A percentile compares a stretch with the other conserved stretches of the same genome.
Conservation (phyloP, 2,329 filamentous ascomycete genomes). For the Pseudogymnoascus sp. region DNA sequence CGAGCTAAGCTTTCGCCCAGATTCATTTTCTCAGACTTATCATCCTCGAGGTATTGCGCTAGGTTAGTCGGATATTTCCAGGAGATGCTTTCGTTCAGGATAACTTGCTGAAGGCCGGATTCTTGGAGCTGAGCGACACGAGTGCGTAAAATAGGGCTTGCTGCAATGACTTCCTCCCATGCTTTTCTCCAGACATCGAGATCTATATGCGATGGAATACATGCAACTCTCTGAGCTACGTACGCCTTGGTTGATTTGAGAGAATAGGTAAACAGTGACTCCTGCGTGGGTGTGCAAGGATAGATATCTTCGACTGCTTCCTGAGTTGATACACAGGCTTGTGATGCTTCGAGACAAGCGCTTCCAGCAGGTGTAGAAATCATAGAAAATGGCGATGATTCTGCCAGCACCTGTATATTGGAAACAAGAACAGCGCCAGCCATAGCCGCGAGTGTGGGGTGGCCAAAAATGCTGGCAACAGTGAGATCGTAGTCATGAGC, state of each 20-base stretch:
- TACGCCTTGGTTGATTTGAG: slow-evolving; percentile 27
- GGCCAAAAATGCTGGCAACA: slow-evolving; percentile 35
- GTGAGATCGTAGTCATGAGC: slow-evolving; percentile 28
- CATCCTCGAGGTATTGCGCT: slow-evolving; percentile 18
- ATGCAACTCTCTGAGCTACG: slow-evolving; percentile 25
- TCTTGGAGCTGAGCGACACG: slow-evolving; percentile 26
- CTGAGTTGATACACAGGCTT: slow-evolving; percentile 18
- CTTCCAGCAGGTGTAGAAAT: slow-evolving; percentile 16
- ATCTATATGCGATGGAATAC: slow-evolving; percentile 19
- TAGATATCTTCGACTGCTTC: slow-evolving; percentile 31
- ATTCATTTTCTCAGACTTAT: slow-evolving; percentile 20
- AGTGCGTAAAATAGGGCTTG: slow-evolving; percentile 29
- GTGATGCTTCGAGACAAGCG: slow-evolving; percentile 18
- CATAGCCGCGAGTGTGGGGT: slow-evolving; percentile 38
- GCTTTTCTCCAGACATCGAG: slow-evolving; percentile 22
- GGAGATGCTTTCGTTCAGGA: slow-evolving; percentile 16
- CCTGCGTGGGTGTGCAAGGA: slow-evolving; percentile 32
- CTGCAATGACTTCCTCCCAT: slow-evolving; percentile 24
- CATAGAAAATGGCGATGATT: slow-evolving; percentile 22
- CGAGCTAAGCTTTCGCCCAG: slow-evolving; percentile 20
- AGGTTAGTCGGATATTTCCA: slow-evolving; percentile 19
- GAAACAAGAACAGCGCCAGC: slow-evolving; percentile 28
- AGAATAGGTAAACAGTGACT: slow-evolving; percentile 31
- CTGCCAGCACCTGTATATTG: slow-evolving; percentile 21
- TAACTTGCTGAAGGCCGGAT: slow-evolving; percentile 22